Evolutionary conservation across 2,329 filamentous ascomycete genomes (phyloP), one percentile per base, ranked within the genome.

Genomic region (Ustulina deusta): DNA sequence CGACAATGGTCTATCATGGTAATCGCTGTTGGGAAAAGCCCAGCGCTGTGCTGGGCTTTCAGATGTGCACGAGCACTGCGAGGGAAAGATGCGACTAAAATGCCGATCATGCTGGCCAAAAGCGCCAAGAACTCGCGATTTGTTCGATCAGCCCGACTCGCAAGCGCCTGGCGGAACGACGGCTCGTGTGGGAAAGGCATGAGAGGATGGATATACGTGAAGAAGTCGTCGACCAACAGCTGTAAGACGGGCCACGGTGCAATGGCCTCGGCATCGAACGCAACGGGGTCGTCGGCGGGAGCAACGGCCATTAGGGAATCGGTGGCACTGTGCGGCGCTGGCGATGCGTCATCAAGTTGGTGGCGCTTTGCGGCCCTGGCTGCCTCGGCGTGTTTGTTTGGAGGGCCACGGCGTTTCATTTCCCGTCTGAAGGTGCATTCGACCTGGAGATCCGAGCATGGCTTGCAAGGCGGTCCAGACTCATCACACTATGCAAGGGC

Each of bases 181-280:
- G 91, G 91, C 76, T 94, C 91, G 78, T 94, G 92, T 0, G 92
- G 92, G 65, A 94, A 94, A 0, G 92, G 92, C 65, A 87, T 88
- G 9, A 94, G 84, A 1, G 92, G 92, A 73, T 94, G 91, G 61
- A 94, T 90, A 77, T 93, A 93, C 20, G 90, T 93, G 80, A 94
- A 94, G 84, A 93, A 94, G 80, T 94, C 92, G 77, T 94, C 90
- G 65, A 94, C 87, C 17, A 94, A 83, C 1, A 90, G 84, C 73
- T 91, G 86, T 60, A 94, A 81, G 11, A 90, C 88, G 7, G 87
- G 86, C 78, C 90, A 84, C 0, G 91, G 90, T 46, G 90, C 91
- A 69, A 94, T 93, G 1, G 87, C 83, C 75, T 94, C 92, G 55
- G 90, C 87, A 66, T 88, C 86, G 15, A 89, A 76, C n/a, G 79